Conservation (phyloP, 2,329 filamentous ascomycete species). For the Cladophialophora exuberans region DNA sequence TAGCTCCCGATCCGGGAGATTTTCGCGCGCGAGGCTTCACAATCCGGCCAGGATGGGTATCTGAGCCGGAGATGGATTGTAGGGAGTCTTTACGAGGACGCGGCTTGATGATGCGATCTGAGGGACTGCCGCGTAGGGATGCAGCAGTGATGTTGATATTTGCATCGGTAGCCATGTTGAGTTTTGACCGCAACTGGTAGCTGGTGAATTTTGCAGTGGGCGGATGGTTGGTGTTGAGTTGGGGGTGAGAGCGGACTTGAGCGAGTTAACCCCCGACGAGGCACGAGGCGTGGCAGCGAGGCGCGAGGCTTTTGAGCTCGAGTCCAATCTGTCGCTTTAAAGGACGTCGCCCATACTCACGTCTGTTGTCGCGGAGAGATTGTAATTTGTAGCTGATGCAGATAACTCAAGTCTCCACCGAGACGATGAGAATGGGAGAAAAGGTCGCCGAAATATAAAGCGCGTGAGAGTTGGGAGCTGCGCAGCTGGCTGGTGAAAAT, state of each 20-base stretch:
- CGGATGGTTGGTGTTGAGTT: conserved; percentile 7
- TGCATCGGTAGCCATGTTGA: conserved; percentile 27
- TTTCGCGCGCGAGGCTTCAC: conserved; percentile 35
- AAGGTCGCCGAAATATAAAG: conserved; percentile 1
- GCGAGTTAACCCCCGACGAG: conserved; percentile 19
- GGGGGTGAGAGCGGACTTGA: conserved; percentile 25
- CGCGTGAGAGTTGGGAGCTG: conserved; percentile 1
- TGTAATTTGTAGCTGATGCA: background rate
- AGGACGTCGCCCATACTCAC: conserved; percentile 12
- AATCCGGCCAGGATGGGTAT: conserved; percentile 32
- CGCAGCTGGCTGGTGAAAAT: background rate
- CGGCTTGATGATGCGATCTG: conserved; percentile 33
- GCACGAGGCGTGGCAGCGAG: conserved; percentile 13
- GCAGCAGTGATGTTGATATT: conserved; percentile 29
- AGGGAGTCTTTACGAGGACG: conserved; percentile 34
- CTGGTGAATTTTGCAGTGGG: conserved; percentile 8
- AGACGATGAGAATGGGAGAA: background rate
- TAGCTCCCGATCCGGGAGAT: conserved; percentile 34
- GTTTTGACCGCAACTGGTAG: too few relatives aligned
- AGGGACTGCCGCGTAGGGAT: conserved; percentile 31
- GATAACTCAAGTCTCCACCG: background rate
- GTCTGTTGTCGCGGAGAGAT: background rate
- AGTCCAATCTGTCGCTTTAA: conserved; percentile 12
- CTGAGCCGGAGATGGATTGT: conserved; percentile 31
- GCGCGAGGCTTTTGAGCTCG: conserved; percentile 24